These are phyloP conservation scores for Amanita muscaria DNA, from an alignment of 768 basidiomycete species.

Conservation along the genomic window DNA sequence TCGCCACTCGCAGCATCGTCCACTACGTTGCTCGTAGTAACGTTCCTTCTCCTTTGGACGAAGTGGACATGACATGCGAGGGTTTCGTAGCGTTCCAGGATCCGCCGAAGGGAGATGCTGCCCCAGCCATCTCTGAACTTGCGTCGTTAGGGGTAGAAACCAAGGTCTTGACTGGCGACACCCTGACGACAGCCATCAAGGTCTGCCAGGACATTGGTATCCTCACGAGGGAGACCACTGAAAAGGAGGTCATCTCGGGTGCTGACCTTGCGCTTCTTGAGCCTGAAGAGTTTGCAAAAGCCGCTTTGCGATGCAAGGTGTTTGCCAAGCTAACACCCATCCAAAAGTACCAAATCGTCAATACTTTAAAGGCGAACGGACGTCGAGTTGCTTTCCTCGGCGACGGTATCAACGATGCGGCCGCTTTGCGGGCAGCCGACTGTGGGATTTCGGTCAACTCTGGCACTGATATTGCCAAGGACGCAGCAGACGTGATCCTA, in stretches of 20 bases:
- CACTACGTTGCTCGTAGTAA: neutral
- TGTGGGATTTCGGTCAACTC: slow-evolving; percentile 14
- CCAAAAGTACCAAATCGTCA: slow-evolving; percentile 8
- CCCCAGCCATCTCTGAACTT: neutral
- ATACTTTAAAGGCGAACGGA: neutral
- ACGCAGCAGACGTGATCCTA: slow-evolving; percentile 28
- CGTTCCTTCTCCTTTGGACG: slow-evolving; percentile 1
- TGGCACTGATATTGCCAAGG: slow-evolving; percentile 25
- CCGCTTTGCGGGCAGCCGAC: slow-evolving; percentile 9
- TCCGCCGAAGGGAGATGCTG: neutral
- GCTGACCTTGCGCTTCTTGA: slow-evolving; percentile 17
- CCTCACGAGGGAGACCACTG: slow-evolving; percentile 10
- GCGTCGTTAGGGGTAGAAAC: slow-evolving; percentile 1
- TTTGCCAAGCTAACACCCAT: slow-evolving; percentile 9
- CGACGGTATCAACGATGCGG: slow-evolving; percentile 1
- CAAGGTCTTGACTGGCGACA: slow-evolving; percentile 27
- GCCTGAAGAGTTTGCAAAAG: neutral
- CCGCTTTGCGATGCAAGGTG: slow-evolving; percentile 1
- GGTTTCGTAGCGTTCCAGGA: slow-evolving; percentile 3
- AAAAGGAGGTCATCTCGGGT: neutral
- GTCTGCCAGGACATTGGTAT: slow-evolving; percentile 29
- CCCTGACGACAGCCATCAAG: slow-evolving; percentile 26
- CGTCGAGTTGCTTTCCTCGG: slow-evolving; percentile 6
- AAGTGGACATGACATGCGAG: neutral
- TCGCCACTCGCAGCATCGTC: neutral